phyloP scores from a whole-genome alignment of 176 grass and related monocot species.

The Tillandsia fasciculata region DNA sequence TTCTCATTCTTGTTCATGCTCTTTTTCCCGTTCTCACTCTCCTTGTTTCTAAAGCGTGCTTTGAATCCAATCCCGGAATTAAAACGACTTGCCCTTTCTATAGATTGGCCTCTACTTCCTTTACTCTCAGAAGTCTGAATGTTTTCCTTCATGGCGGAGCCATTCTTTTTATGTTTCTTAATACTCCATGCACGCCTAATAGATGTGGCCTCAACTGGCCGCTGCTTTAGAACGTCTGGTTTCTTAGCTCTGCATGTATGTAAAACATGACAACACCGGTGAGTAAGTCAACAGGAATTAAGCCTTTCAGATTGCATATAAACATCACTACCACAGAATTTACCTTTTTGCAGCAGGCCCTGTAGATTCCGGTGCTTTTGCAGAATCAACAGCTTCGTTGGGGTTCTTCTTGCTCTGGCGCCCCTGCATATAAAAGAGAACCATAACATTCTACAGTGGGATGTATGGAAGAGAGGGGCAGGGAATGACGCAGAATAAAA shows the following conservation, averaged over 20 bases:
- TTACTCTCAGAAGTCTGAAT: not conserved
- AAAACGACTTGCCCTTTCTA: not conserved
- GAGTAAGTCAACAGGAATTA: not conserved
- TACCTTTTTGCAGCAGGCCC: slow-evolving; percentile 35
- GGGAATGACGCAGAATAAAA: not conserved
- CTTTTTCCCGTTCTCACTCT: not conserved
- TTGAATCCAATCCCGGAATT: slow-evolving; percentile 15
- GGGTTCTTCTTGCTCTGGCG: slow-evolving; percentile 36
- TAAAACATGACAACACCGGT: not conserved
- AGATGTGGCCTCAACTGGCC: not conserved
- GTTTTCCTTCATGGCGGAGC: slow-evolving; percentile 18
- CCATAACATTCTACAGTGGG: not conserved
- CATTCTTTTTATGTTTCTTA: slow-evolving; percentile 33
- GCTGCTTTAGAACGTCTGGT: slow-evolving; percentile 10
- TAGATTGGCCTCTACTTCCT: slow-evolving; percentile 3
- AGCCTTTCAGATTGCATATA: slow-evolving; percentile 1
- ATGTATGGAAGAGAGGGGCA: not conserved
- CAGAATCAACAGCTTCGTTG: slow-evolving; percentile 2
- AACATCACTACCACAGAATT: not conserved
- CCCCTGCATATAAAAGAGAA: slow-evolving; percentile 35
- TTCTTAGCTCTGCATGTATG: slow-evolving; percentile 37
- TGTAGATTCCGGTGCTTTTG: slow-evolving; percentile 17
- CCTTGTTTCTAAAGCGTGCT: slow-evolving; percentile 9
- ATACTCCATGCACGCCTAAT: not conserved
- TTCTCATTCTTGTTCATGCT: not conserved